phyloP scores from a whole-genome alignment of 441 rosid genomes.

The Adansonia gregorii region DNA sequence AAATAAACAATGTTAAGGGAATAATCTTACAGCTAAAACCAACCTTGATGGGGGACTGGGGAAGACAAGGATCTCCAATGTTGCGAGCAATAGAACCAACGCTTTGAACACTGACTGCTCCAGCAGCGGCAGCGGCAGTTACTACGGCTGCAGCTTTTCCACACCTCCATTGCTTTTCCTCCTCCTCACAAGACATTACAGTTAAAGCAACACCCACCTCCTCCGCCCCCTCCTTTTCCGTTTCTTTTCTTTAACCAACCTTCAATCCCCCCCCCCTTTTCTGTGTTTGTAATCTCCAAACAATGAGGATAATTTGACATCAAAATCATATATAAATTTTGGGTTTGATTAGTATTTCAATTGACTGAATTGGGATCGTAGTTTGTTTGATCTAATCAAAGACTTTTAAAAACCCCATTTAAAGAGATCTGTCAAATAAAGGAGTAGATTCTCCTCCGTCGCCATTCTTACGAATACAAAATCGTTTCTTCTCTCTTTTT shows the following conservation, averaged over 20 bases:
- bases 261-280: conserved; percentile 34
- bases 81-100: conserved; percentile 77
- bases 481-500: not conserved
- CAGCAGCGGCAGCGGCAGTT: conserved; percentile 11
- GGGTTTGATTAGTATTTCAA: not conserved
- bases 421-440: conserved; percentile 3
- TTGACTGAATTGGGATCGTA: not conserved
- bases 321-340: not conserved
- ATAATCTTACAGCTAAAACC: conserved; percentile 56
- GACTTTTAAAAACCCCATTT: not conserved
- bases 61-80: conserved; percentile 86
- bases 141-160: conserved; percentile 42
- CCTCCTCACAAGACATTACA: conserved; percentile 72
- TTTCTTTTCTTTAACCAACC: conserved; percentile 21
- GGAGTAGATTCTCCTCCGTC: conserved; percentile 12
- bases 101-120: conserved; percentile 66
- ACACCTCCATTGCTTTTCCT: conserved; percentile 74
- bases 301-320: not conserved
- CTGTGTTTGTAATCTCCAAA: conserved; percentile 30
- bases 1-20: not conserved
- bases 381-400: not conserved
- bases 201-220: conserved; percentile 34
- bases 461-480: not conserved
- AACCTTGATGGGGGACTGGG: conserved; percentile 81
- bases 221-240: conserved; percentile 16